Evolutionary conservation across 192 early-diverging fungal genomes (phyloP).

Genomic region (Phlyctochytrium bullatum): DNA sequence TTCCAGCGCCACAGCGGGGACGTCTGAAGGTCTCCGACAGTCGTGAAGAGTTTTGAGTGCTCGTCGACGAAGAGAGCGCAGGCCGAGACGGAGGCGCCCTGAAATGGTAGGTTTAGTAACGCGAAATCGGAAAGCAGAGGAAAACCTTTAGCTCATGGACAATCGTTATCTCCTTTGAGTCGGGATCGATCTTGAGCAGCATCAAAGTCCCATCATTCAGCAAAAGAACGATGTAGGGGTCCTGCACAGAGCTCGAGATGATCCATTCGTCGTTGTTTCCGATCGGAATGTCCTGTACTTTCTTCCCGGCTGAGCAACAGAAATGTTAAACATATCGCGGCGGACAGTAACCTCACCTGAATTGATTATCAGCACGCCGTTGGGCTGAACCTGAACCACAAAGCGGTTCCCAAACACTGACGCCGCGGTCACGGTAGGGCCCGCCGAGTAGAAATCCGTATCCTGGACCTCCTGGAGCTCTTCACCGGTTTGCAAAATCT

Average conservation of each 20-base stretch:
- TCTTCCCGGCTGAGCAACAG: slow-evolving; percentile 46
- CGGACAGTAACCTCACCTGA: slow-evolving; percentile 44
- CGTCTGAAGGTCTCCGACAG: not conserved
- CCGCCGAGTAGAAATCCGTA: slow-evolving; percentile 69
- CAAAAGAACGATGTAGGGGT: slow-evolving; percentile 78
- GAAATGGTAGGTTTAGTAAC: slow-evolving; percentile 6
- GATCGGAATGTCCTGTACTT: slow-evolving; percentile 47
- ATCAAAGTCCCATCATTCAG: slow-evolving; percentile 61
- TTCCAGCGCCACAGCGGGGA: not conserved
- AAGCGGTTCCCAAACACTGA: slow-evolving; percentile 66
- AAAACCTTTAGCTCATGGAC: slow-evolving; percentile 34
- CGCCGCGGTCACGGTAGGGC: slow-evolving; percentile 75
- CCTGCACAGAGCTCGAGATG: slow-evolving; percentile 69
- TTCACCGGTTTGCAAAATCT: slow-evolving; percentile 80
- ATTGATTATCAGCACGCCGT: slow-evolving; percentile 71
- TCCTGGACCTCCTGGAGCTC: slow-evolving; percentile 77
- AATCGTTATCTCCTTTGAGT: slow-evolving; percentile 27
- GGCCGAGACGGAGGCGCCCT: slow-evolving; percentile 27
- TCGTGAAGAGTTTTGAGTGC: slow-evolving; percentile 21
- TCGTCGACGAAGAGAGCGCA: slow-evolving; percentile 56
- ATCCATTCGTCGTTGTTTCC: slow-evolving; percentile 50
- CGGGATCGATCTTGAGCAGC: slow-evolving; percentile 58
- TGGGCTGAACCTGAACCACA: slow-evolving; percentile 81
- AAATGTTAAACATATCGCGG: not conserved
- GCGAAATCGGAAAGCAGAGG: not conserved